phyloP scores from a whole-genome alignment of 441 rosid species.

The Populus hybrid region DNA sequence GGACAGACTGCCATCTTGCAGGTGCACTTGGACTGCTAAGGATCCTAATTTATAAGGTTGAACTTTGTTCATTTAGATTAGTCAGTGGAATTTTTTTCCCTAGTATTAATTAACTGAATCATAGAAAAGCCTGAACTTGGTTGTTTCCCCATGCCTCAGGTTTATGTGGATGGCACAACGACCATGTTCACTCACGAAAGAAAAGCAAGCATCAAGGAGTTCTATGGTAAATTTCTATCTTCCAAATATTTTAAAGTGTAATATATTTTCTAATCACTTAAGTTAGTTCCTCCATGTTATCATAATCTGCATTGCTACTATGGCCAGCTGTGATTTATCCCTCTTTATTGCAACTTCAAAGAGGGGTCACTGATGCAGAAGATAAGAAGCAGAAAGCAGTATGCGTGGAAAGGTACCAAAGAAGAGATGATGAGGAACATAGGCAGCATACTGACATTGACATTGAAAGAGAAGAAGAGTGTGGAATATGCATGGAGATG shows the following conservation, averaged over 20 bases:
- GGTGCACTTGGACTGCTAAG: slow-evolving; percentile 48
- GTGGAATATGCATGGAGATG: slow-evolving; percentile 71
- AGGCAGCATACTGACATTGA: slow-evolving; percentile 34
- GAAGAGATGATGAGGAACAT: slow-evolving; percentile 44
- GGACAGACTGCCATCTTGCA: slow-evolving; percentile 43
- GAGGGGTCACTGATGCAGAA: slow-evolving; percentile 55
- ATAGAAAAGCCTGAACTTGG: neutral
- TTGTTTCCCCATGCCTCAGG: slow-evolving; percentile 28
- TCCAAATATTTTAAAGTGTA: neutral
- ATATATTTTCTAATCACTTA: neutral
- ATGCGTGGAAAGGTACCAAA: slow-evolving; percentile 49
- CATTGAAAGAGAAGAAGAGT: slow-evolving; percentile 64
- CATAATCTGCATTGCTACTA: slow-evolving; percentile 11
- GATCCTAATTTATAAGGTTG: slow-evolving; percentile 61
- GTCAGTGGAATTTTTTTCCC: neutral
- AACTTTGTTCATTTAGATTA: neutral
- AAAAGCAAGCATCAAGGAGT: slow-evolving; percentile 62
- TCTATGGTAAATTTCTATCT: slow-evolving; percentile 41
- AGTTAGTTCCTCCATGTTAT: neutral
- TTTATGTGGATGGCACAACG: slow-evolving; percentile 62
- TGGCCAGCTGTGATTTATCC: slow-evolving; percentile 62
- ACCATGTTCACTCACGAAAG: slow-evolving; percentile 68
- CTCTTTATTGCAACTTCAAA: slow-evolving; percentile 12
- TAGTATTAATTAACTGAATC: neutral
- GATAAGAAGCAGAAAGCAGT: slow-evolving; percentile 53